phyloP scores from a whole-genome alignment of 2,329 filamentous ascomycete species.

The Annulohypoxylon truncatum region DNA sequence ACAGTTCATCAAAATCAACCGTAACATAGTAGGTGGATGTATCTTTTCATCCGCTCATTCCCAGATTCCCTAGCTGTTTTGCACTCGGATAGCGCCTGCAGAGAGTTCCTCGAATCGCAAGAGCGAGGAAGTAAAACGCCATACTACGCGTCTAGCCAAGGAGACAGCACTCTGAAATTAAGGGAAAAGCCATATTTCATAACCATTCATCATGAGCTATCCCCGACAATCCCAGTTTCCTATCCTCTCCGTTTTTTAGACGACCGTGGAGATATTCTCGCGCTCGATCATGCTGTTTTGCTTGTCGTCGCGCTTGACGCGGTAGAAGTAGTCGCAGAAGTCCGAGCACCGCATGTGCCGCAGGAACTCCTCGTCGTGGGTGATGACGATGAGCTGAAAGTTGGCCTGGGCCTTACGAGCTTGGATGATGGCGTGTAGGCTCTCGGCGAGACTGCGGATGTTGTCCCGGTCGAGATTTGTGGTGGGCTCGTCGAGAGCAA shows the following conservation, averaged over 20 bases:
- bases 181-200: background rate
- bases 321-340: constrained; percentile 92
- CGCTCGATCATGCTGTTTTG: constrained; percentile 90
- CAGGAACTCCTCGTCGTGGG: constrained; percentile 97
- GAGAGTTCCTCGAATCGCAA: background rate
- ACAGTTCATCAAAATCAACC: background rate
- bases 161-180: background rate
- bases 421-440: constrained; percentile 88
- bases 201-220: background rate
- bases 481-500: constrained; percentile 96
- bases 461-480: constrained; percentile 97
- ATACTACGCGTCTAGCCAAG: constrained; percentile 10
- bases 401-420: constrained; percentile 86
- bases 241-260: constrained; percentile 42
- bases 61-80: background rate
- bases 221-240: background rate
- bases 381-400: constrained; percentile 98
- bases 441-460: constrained; percentile 87
- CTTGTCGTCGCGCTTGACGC: constrained; percentile 82
- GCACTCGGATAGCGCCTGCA: constrained; percentile 1
- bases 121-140: constrained; percentile 22
- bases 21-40: constrained; percentile 5
- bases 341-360: constrained; percentile 93
- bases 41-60: background rate
- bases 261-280: constrained; percentile 67